A percentile compares a stretch with the other conserved stretches of the same genome.
Evolutionary conservation across 2,329 filamentous ascomycete species (phyloP).

Genomic region (Emydomyces testavorans): DNA sequence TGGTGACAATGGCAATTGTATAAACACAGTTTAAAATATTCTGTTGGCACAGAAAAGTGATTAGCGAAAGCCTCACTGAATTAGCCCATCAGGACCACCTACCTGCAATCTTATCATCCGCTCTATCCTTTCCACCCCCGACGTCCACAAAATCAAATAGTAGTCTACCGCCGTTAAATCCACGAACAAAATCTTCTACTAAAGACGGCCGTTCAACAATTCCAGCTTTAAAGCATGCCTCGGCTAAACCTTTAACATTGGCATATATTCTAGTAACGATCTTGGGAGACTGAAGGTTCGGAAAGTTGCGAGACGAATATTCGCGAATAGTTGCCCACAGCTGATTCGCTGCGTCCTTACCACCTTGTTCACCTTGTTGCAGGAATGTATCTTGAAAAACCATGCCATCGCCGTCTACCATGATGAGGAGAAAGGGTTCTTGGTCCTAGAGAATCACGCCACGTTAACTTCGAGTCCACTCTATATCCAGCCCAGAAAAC

Average conservation of each 20-base stretch:
- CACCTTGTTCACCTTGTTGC: constrained; percentile 41
- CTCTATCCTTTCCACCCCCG: constrained; percentile 35
- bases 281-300: constrained; percentile 36
- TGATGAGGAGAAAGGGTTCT: constrained; percentile 43
- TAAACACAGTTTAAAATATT: constrained; percentile 44
- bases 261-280: constrained; percentile 44
- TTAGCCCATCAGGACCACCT: constrained; percentile 16
- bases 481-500: constrained; percentile 7
- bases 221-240: constrained; percentile 38
- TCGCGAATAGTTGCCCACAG: constrained; percentile 36
- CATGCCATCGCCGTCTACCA: constrained; percentile 47
- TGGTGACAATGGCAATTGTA: constrained; percentile 50
- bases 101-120: constrained; percentile 41
- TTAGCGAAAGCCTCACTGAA: neutral
- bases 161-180: constrained; percentile 43
- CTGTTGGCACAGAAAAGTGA: constrained; percentile 24
- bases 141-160: constrained; percentile 43
- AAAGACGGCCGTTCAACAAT: constrained; percentile 33
- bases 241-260: constrained; percentile 42
- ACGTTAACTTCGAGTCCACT: constrained; percentile 2
- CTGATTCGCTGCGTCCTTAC: constrained; percentile 41
- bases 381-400: constrained; percentile 44
- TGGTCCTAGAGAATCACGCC: constrained; percentile 31
- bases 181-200: constrained; percentile 44
- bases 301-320: constrained; percentile 34